These are phyloP conservation scores for Alternaria arbusti DNA, from an alignment of 2,329 filamentous ascomycete genomes.

Conservation along the genomic window DNA sequence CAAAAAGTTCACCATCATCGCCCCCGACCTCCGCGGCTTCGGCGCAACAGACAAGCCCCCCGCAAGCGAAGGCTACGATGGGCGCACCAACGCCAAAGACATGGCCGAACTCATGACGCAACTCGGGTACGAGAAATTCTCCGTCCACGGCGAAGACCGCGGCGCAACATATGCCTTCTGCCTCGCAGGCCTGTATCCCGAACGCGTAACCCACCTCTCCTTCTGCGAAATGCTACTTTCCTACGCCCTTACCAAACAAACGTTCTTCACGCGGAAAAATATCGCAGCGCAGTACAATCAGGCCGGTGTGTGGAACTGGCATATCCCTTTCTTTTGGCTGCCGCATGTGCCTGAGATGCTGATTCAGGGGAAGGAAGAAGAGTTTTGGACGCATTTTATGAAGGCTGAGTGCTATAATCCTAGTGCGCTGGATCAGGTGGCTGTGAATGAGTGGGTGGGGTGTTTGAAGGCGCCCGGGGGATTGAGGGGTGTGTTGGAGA, in stretches of 20 bases:
- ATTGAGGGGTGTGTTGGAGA: conserved; percentile 24
- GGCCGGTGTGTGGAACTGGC: conserved; percentile 30
- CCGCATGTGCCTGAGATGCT: conserved; percentile 51
- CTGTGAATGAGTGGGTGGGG: conserved; percentile 27
- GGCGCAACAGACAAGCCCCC: conserved; percentile 51
- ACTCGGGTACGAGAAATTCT: conserved; percentile 73
- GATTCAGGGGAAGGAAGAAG: conserved; percentile 47
- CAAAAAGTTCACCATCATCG: conserved; percentile 46
- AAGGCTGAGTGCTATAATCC: conserved; percentile 51
- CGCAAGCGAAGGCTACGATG: conserved; percentile 46
- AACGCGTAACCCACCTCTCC: conserved; percentile 23
- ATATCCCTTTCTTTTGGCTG: conserved; percentile 41
- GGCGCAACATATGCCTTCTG: conserved; percentile 28
- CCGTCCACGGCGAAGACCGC: conserved; percentile 66
- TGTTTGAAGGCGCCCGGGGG: conserved; percentile 28
- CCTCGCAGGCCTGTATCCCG: conserved; percentile 22
- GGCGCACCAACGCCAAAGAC: conserved; percentile 44
- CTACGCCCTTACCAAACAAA: conserved; percentile 19
- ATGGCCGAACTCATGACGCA: conserved; percentile 42
- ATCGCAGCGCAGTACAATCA: conserved; percentile 29
- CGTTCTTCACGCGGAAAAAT: conserved; percentile 29
- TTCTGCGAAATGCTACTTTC: conserved; percentile 32
- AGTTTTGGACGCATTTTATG: conserved; percentile 51
- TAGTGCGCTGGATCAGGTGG: conserved; percentile 38
- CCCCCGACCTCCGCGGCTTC: conserved; percentile 47